Conservation (phyloP, 2,329 filamentous ascomycete species). For the Penicillium sp. region DNA sequence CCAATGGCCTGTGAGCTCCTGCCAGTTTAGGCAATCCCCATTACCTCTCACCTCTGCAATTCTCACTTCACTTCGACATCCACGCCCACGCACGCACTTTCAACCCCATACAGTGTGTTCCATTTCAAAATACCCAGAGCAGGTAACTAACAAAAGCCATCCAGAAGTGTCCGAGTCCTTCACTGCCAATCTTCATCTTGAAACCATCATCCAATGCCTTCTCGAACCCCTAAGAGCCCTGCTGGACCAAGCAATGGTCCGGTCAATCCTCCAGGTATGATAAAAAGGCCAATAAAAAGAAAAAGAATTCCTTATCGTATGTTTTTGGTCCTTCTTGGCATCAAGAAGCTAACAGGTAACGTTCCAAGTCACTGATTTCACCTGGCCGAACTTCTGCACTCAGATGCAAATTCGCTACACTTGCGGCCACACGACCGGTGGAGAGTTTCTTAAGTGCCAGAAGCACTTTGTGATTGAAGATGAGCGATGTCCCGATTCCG, state of each 20-base stretch:
- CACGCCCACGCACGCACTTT: too few species aligned
- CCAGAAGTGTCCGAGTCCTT: not conserved
- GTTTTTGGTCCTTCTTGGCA: too few species aligned
- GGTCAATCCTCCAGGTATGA: not conserved
- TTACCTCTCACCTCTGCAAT: too few species aligned
- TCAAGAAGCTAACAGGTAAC: too few species aligned
- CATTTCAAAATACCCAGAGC: too few species aligned
- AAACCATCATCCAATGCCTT: not conserved
- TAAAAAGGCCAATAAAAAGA: too few species aligned
- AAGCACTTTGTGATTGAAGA: not conserved
- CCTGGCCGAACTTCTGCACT: constrained; percentile 57
- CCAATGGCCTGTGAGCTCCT: too few species aligned
- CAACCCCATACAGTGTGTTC: too few species aligned
- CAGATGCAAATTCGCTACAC: constrained; percentile 1
- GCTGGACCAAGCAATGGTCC: not conserved
- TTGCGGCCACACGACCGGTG: not conserved
- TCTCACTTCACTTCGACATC: too few species aligned
- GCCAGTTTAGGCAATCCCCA: too few species aligned
- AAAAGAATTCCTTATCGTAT: too few species aligned
- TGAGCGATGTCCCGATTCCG: not conserved
- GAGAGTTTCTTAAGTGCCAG: not conserved
- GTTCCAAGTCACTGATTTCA: constrained; percentile 21
- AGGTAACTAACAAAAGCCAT: too few species aligned
- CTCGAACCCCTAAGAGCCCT: not conserved
- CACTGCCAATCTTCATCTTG: not conserved